These are phyloP conservation scores for Aurifilum marmelostoma DNA, from an alignment of 2,329 filamentous ascomycete species.

Conservation along the genomic window DNA sequence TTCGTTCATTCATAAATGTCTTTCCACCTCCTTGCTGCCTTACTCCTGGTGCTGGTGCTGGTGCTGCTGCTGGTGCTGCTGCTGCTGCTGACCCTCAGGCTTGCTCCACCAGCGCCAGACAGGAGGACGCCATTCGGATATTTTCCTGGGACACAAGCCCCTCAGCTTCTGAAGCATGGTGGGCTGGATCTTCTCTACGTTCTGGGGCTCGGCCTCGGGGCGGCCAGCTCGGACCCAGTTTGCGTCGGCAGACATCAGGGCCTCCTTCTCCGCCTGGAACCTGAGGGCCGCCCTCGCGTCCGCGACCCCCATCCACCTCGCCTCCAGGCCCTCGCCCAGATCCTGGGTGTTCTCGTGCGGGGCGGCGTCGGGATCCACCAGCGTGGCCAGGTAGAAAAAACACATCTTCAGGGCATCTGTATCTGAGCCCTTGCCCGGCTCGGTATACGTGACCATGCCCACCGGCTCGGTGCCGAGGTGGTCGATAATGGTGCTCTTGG, in stretches of 20 bases:
- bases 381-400: constrained; percentile 45
- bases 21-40: background rate
- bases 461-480: constrained; percentile 41
- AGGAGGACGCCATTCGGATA: background rate
- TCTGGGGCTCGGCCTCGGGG: background rate
- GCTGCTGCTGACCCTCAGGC: background rate
- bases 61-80: background rate
- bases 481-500: constrained; percentile 15
- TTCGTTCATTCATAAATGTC: background rate
- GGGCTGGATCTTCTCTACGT: background rate
- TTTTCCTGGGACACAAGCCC: background rate
- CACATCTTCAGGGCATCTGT: constrained; percentile 42
- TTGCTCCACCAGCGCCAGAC: background rate
- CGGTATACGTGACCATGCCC: constrained; percentile 42
- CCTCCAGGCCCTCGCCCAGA: constrained; percentile 37
- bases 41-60: background rate
- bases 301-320: constrained; percentile 33
- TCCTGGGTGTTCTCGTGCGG: constrained; percentile 38
- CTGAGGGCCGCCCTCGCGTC: constrained; percentile 33
- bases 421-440: constrained; percentile 36
- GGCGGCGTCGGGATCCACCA: constrained; percentile 34
- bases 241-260: constrained; percentile 8
- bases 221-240: background rate
- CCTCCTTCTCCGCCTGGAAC: constrained; percentile 35
- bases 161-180: background rate